Evolutionary conservation across 257 asterid genomes (phyloP).

Genomic region (Plantago ovata): DNA sequence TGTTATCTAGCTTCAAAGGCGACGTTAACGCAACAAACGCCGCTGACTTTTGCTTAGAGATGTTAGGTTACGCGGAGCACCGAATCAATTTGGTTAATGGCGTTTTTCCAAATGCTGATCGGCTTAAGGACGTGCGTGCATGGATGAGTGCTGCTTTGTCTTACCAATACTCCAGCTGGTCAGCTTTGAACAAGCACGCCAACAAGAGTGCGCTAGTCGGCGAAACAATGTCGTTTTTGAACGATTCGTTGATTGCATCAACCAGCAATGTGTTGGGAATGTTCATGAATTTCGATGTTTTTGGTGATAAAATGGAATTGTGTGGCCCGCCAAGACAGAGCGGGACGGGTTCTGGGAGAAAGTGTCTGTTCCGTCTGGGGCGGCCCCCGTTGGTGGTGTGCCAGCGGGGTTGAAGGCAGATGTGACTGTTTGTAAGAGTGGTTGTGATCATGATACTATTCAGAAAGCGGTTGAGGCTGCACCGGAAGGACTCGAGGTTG

Average conservation of each 20-base stretch:
- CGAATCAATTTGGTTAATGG: slow-evolving; percentile 26
- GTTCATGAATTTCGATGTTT: slow-evolving; percentile 43
- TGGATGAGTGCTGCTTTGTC: slow-evolving; percentile 58
- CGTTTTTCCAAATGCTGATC: slow-evolving; percentile 24
- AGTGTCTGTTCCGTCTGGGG: slow-evolving; percentile 6
- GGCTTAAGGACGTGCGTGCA: slow-evolving; percentile 59
- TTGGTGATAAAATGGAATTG: slow-evolving; percentile 33
- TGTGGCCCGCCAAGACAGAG: slow-evolving; percentile 57
- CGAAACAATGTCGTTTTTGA: slow-evolving; percentile 44
- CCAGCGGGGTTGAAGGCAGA: slow-evolving; percentile 36
- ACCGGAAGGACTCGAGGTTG: slow-evolving; percentile 27
- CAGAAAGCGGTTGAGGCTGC: slow-evolving; percentile 59
- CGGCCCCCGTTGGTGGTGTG: slow-evolving; percentile 17
- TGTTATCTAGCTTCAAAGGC: slow-evolving; percentile 28
- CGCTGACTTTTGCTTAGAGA: slow-evolving; percentile 39
- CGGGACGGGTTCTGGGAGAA: slow-evolving; percentile 64
- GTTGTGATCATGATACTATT: slow-evolving; percentile 42
- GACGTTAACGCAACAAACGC: slow-evolving; percentile 46
- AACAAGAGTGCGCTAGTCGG: slow-evolving; percentile 42
- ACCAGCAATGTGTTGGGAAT: slow-evolving; percentile 45
- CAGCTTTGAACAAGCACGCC: slow-evolving; percentile 49
- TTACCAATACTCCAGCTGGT: slow-evolving; percentile 60
- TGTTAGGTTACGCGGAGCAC: slow-evolving; percentile 34
- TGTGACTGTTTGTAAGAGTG: slow-evolving; percentile 46
- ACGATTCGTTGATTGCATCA: slow-evolving; percentile 26